Evolutionary conservation across 768 basidiomycete species (phyloP).

Genomic region (Tremella mesenterica): DNA sequence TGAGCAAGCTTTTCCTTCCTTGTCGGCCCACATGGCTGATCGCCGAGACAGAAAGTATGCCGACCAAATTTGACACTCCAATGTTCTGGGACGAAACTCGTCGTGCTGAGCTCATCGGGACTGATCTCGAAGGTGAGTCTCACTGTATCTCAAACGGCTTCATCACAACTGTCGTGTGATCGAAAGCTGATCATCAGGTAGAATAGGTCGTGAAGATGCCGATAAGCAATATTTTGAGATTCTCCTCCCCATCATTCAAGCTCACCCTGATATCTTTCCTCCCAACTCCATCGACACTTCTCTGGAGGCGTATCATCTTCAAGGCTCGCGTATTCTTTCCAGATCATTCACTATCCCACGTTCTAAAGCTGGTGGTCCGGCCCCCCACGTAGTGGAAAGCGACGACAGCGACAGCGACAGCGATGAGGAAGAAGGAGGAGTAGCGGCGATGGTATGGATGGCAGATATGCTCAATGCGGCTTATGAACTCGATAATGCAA

Average conservation of each 20-base stretch:
- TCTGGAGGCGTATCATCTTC: constrained; percentile 68
- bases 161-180: neutral
- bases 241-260: constrained; percentile 58
- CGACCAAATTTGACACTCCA: constrained; percentile 68
- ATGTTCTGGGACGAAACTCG: constrained; percentile 87
- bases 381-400: constrained; percentile 34
- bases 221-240: constrained; percentile 62
- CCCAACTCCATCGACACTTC: constrained; percentile 54
- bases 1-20: constrained; percentile 51
- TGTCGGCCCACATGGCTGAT: neutral
- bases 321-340: constrained; percentile 85
- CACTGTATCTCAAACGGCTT: neutral
- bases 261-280: constrained; percentile 50
- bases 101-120: constrained; percentile 65
- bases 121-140: constrained; percentile 66
- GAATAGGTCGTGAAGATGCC: constrained; percentile 75
- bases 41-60: constrained; percentile 56
- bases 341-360: constrained; percentile 77
- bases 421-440: constrained; percentile 53
- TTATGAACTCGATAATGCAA: constrained; percentile 74
- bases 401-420: constrained; percentile 37
- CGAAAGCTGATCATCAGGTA: constrained; percentile 51
- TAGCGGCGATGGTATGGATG: constrained; percentile 87
- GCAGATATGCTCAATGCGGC: constrained; percentile 93
- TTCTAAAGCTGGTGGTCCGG: constrained; percentile 39